Conservation (phyloP, 2,329 filamentous ascomycete species). For the Domatiomyces globalis region DNA sequence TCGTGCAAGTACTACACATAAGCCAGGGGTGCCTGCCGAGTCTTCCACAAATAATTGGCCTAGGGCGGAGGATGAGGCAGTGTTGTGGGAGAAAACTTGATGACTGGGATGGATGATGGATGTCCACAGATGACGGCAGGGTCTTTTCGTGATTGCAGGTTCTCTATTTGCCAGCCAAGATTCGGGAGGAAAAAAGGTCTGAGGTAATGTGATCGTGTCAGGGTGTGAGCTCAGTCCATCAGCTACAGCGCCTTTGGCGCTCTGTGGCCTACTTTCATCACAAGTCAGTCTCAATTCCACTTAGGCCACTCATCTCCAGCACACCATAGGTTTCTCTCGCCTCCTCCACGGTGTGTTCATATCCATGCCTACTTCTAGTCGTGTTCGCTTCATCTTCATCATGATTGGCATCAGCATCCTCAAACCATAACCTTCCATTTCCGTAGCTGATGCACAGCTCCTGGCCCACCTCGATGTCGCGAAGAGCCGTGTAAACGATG, state of each 20-base stretch:
- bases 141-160: too few relatives aligned
- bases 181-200: too few relatives aligned
- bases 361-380: background rate
- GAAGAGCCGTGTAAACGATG: constrained; percentile 34
- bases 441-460: constrained; percentile 34
- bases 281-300: constrained; percentile 5
- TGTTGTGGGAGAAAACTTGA: background rate
- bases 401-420: constrained; percentile 15
- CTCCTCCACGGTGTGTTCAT: background rate
- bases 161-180: too few relatives aligned
- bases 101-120: too few relatives aligned
- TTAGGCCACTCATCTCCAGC: constrained; percentile 12
- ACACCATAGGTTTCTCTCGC: constrained; percentile 4
- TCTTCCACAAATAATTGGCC: background rate
- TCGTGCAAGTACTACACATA: background rate
- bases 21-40: background rate
- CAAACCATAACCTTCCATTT: constrained; percentile 18
- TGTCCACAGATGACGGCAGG: too few relatives aligned
- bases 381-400: background rate
- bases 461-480: constrained; percentile 35
- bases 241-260: too few relatives aligned
- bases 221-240: too few relatives aligned
- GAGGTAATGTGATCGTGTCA: too few relatives aligned
- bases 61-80: background rate
- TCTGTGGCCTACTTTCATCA: background rate